These are phyloP conservation scores for Colletotrichum sp. DNA, from an alignment of 2,329 filamentous ascomycete species.

Conservation along the genomic window DNA sequence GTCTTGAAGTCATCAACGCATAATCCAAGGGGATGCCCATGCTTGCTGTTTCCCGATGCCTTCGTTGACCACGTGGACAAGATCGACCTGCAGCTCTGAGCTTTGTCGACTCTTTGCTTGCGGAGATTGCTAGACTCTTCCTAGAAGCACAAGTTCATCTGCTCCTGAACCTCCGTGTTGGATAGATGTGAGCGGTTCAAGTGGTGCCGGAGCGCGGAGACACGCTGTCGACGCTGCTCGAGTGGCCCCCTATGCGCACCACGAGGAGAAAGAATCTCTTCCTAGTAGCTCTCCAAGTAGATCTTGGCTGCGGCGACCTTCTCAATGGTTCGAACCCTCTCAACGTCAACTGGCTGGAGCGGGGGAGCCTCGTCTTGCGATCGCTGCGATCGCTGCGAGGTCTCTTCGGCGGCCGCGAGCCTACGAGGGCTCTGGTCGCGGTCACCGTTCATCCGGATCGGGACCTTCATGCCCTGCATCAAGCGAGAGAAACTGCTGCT, in stretches of 20 bases:
- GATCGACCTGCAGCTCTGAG: not conserved
- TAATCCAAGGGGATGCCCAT: not conserved
- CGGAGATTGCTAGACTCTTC: constrained; percentile 59
- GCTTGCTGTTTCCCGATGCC: not conserved
- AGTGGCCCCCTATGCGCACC: constrained; percentile 53
- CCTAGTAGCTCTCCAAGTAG: constrained; percentile 85
- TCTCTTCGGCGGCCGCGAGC: not conserved
- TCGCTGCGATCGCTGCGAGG: not conserved
- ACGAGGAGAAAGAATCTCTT: constrained; percentile 60
- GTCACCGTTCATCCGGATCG: not conserved
- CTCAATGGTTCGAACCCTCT: constrained; percentile 69
- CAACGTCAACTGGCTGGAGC: not conserved
- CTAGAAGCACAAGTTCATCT: constrained; percentile 49
- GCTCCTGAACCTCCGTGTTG: constrained; percentile 52
- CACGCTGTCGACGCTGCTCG: constrained; percentile 64
- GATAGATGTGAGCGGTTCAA: constrained; percentile 55
- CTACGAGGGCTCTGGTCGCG: not conserved
- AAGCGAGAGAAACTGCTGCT: not conserved
- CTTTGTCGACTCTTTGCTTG: constrained; percentile 1
- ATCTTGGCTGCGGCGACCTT: constrained; percentile 81
- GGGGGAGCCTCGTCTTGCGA: not conserved
- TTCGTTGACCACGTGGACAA: not conserved
- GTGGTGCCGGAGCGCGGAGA: constrained; percentile 65
- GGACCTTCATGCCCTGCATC: not conserved
- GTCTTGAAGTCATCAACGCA: constrained; percentile 71